Evolutionary conservation across 805 yeast genomes (phyloP), one percentile per base, ranked within the genome.

Genomic region (Candida michaelii): DNA sequence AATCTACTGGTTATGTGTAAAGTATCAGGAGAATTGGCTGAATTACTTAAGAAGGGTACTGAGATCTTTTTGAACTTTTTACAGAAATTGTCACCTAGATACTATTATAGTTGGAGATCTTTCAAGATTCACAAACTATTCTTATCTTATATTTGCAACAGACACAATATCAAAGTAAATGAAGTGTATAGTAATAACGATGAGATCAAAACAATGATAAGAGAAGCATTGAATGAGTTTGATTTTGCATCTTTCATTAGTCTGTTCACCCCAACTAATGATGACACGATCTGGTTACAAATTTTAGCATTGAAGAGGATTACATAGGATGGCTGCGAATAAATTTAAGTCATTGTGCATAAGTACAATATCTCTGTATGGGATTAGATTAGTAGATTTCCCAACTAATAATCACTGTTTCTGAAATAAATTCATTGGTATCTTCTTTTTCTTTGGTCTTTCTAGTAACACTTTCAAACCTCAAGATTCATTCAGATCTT

Each of bases 1-100:
- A 50, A 51, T 30, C 35, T 59, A 18, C 47, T 56, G n/a, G 30
- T 51, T 27, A 44, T 57, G 23, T 25, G 37, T 14, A 35, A 17
- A 25, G 31, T 42, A 9, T 10, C 16, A 2, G 42, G 44, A 3
- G 36, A 30, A n/a, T 34, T 40, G 4, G 16, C 6, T 16, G 34
- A 34, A 2, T 27, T 40, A 23, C 12, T 40, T 7, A 14, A 19
- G n/a, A 41, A 35, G 24, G 24, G 17, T 15, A 9, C 12, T 17
- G 40, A 41, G 8, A 24, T 33, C 13, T 34, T 32, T 9, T 33
- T 42, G 40, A 33, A 27, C 30, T 36, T 25, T 19, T 27, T 39
- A 21, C 15, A n/a, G 12, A 13, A 19, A 11, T 36, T 43, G 7
- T 21, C 49, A 5, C 25, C 32, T 1, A 30, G 10, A 17, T 40